These are phyloP conservation scores for Eimeria necatrix DNA, from an alignment of 169 alveolate genomes.

Conservation along the genomic window DNA sequence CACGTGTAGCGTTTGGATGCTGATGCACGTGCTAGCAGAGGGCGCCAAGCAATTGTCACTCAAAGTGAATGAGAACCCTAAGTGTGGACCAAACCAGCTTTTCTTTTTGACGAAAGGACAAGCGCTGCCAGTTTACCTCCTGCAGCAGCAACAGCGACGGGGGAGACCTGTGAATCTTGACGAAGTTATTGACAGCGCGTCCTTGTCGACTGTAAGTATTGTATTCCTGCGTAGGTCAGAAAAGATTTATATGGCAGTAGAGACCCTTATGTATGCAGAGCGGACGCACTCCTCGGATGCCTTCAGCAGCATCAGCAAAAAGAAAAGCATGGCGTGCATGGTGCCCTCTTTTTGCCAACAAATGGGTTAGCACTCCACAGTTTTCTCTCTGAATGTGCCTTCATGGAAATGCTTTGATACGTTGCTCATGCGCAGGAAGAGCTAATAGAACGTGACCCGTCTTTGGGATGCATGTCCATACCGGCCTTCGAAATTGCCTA, in stretches of 20 bases:
- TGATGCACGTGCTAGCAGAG: conserved; percentile 74
- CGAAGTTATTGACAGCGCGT: conserved; percentile 29
- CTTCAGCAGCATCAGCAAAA: too few species aligned
- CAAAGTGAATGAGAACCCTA: conserved; percentile 11
- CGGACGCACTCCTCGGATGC: too few species aligned
- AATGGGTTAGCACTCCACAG: too few species aligned
- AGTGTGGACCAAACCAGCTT: conserved; percentile 8
- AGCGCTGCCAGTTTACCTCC: conserved; percentile 31
- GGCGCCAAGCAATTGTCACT: conserved; percentile 47
- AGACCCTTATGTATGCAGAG: too few species aligned
- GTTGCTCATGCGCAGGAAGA: conserved; percentile 43
- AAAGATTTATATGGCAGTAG: too few species aligned
- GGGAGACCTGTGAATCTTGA: not conserved
- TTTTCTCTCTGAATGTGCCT: too few species aligned
- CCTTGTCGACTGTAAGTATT: conserved; percentile 26
- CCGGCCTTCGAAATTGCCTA: conserved; percentile 63
- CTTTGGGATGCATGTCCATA: conserved; percentile 47
- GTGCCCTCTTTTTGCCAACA: too few species aligned
- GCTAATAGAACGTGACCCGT: not conserved
- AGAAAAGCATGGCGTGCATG: too few species aligned
- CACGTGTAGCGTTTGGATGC: conserved; percentile 79
- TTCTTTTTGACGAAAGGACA: conserved; percentile 30
- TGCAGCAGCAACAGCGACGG: conserved; percentile 46
- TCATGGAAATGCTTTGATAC: not conserved
- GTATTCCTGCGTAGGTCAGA: not conserved